Base-by-base conservation (phyloP, 805 yeast genomes). In the Candida andamanensis region DNA sequence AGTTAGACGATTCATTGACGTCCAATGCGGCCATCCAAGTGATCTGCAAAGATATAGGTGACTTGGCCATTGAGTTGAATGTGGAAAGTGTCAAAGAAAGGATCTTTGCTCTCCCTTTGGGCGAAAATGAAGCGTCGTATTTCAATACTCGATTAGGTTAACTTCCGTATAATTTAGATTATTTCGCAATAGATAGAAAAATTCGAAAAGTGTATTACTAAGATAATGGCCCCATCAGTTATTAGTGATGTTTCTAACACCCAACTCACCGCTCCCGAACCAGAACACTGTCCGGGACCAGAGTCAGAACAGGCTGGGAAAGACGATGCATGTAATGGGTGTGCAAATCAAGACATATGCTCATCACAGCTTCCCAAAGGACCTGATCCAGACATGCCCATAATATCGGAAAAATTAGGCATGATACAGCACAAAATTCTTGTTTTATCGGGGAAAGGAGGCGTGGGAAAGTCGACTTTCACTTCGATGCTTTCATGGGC, bases 201-300 rank as follows among this genome's bases (percentile, higher is more conserved):
- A 19, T 8, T 9, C 11, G 11, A 19, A 8, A 19, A 19, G 22
- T 19, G 22, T 9, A 19, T 19, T 8, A 19, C 22, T 9, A 19
- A 17, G 17, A 26, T 28, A 5, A 53, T 56, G 57, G 41, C 60
- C 10, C 56, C 57, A 10, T 34, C 54, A 4, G 40, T 42, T 14
- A 35, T 36, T 15, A 35, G 41, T 28, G 48, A 47, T 29, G 33
- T 40, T 17, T 24, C 29, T 4, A 33, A 34, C 7, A 35, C 44
- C 10, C 43, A 45, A 30, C 35, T 39, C 8, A 27, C 32, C 3
- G 33, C 40, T 3, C 22, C 29, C 9, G 40, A 38, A 23, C 97
- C 98, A 1, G 97, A 87, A 52, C 97, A 92, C 57, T 92, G 99
- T 63, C 98, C 98, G 0, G 99, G 98, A 1, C 95, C 97, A 2